Conservation (phyloP, 1,284 basidiomycete species). For the Vanrija sp. region DNA sequence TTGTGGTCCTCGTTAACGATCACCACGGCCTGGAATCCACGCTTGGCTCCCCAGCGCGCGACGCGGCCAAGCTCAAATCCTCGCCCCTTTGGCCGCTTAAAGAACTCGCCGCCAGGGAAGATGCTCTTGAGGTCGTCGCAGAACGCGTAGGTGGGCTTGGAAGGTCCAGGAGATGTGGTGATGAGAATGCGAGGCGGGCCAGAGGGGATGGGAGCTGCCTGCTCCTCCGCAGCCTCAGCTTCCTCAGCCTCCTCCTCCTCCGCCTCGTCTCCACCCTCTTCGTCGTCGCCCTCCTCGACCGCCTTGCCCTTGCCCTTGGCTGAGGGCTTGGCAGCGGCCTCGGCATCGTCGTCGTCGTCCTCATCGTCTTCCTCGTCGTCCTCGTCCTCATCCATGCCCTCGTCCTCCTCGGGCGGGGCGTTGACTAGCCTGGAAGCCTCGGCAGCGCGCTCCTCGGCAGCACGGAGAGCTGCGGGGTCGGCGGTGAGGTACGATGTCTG, state of each 20-base stretch:
- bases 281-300: constrained; percentile 55
- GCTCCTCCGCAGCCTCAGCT: constrained; percentile 22
- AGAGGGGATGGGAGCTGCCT: constrained; percentile 46
- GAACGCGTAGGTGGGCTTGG: constrained; percentile 77
- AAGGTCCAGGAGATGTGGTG: constrained; percentile 84
- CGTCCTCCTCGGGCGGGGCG: constrained; percentile 16
- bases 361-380: constrained; percentile 54
- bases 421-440: constrained; percentile 37
- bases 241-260: constrained; percentile 23
- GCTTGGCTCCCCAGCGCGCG: constrained; percentile 85
- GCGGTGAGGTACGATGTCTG: constrained; percentile 70
- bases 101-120: constrained; percentile 92
- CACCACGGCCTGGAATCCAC: constrained; percentile 76
- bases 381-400: constrained; percentile 24
- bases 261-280: constrained; percentile 64
- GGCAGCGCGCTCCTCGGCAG: constrained; percentile 35
- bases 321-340: constrained; percentile 38
- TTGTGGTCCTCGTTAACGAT: constrained; percentile 95
- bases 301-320: constrained; percentile 19
- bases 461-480: constrained; percentile 54
- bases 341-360: constrained; percentile 51
- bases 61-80: constrained; percentile 92
- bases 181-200: constrained; percentile 79
- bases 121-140: constrained; percentile 86
- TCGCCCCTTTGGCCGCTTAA: constrained; percentile 82